phyloP scores from a whole-genome alignment of 306 rosid species.

The Rosa rugosa region DNA sequence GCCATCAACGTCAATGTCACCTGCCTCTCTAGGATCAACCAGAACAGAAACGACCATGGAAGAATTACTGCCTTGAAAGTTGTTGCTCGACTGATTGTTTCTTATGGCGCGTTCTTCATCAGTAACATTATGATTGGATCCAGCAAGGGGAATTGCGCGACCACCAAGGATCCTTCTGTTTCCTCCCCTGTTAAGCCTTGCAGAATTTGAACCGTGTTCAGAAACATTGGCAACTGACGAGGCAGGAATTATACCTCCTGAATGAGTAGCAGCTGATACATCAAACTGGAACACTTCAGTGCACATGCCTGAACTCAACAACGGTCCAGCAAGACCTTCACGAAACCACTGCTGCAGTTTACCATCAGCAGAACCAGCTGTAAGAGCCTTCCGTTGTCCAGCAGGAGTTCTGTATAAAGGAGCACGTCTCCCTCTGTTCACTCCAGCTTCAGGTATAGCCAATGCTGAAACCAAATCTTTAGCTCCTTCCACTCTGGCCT shows the following conservation, averaged over 20 bases:
- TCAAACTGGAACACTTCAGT: conserved; percentile 97
- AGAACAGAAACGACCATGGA: conserved; percentile 93
- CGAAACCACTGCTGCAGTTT: conserved; percentile 94
- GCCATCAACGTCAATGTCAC: conserved; percentile 67
- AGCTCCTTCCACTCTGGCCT: conserved; percentile 63
- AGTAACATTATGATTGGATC: conserved; percentile 54
- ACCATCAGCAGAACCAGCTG: conserved; percentile 69
- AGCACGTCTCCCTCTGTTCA: conserved; percentile 57
- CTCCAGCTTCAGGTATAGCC: conserved; percentile 71
- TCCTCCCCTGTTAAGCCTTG: conserved; percentile 45
- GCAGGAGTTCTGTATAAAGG: conserved; percentile 46
- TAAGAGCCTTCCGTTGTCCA: conserved; percentile 65
- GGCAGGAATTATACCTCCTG: conserved; percentile 90
- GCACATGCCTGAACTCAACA: conserved; percentile 97
- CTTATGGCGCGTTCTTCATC: conserved; percentile 47
- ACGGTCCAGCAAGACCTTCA: conserved; percentile 96
- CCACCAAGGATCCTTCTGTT: conserved; percentile 77
- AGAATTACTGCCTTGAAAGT: conserved; percentile 57
- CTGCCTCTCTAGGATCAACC: conserved; percentile 82
- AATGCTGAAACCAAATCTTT: conserved; percentile 60
- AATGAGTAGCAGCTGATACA: conserved; percentile 52
- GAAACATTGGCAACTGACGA: conserved; percentile 60
- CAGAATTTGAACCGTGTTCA: conserved; percentile 38
- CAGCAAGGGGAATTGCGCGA: conserved; percentile 53
- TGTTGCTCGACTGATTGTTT: conserved; percentile 39